Conservation (phyloP, 2,329 filamentous ascomycete genomes). For the Cytospora piceicola region DNA sequence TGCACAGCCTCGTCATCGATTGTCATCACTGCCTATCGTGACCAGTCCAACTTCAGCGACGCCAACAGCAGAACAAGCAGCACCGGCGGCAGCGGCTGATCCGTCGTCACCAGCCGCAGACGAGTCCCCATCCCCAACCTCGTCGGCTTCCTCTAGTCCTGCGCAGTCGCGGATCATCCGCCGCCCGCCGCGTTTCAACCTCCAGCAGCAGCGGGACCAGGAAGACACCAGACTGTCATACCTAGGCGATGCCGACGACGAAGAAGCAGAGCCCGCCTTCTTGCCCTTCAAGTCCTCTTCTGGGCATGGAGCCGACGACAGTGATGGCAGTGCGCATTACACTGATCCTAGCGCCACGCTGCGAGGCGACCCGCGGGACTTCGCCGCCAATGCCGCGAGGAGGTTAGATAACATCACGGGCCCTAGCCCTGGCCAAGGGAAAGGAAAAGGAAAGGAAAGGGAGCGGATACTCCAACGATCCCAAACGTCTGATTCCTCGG, state of each 20-base stretch:
- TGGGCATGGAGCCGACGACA: slow-evolving; percentile 25
- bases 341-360: slow-evolving; percentile 58
- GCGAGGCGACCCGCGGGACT: slow-evolving; percentile 48
- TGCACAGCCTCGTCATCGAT: slow-evolving; percentile 43
- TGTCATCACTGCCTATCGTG: slow-evolving; percentile 51
- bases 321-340: slow-evolving; percentile 36
- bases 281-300: slow-evolving; percentile 48
- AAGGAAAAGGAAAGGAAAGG: slow-evolving; percentile 38
- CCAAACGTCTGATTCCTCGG: slow-evolving; percentile 67
- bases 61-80: slow-evolving; percentile 31
- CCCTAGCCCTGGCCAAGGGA: slow-evolving; percentile 28
- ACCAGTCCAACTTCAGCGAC: slow-evolving; percentile 32
- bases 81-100: slow-evolving; percentile 38
- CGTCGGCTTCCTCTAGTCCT: slow-evolving; percentile 46
- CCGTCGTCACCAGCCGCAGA: slow-evolving; percentile 48
- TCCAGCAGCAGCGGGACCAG: slow-evolving; percentile 31
- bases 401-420: slow-evolving; percentile 33
- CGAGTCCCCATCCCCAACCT: slow-evolving; percentile 44
- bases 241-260: slow-evolving; percentile 45
- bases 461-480: slow-evolving; percentile 46
- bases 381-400: slow-evolving; percentile 37
- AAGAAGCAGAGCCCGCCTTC: slow-evolving; percentile 61
- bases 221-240: slow-evolving; percentile 33
- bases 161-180: slow-evolving; percentile 64
- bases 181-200: slow-evolving; percentile 58